phyloP scores from a whole-genome alignment of 106 monocot genomes.

The Chionographis japonica region DNA sequence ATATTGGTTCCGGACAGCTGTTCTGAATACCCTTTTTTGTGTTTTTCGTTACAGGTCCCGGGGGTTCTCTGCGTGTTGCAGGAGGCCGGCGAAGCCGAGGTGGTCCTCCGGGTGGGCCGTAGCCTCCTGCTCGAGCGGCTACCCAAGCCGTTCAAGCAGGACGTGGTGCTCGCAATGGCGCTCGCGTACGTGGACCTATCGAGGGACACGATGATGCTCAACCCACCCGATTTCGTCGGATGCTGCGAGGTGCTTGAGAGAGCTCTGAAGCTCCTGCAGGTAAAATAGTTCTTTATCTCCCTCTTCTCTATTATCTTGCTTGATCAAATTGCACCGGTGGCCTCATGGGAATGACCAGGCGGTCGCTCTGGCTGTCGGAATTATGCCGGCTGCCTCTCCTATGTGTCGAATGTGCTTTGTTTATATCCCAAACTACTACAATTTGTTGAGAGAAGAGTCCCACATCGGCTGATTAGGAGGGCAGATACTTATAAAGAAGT shows the following conservation, averaged over 20 bases:
- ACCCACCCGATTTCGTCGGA: constrained; percentile 61
- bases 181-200: constrained; percentile 86
- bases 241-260: constrained; percentile 84
- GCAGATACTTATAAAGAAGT: too few relatives aligned
- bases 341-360: neutral
- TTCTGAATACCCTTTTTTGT: neutral
- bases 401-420: too few relatives aligned
- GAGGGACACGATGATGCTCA: constrained; percentile 69
- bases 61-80: constrained; percentile 84
- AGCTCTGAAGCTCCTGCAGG: constrained; percentile 93
- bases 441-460: too few relatives aligned
- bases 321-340: neutral
- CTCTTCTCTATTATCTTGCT: neutral
- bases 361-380: too few relatives aligned
- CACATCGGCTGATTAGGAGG: too few relatives aligned
- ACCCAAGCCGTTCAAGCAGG: constrained; percentile 85
- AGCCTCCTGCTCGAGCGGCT: constrained; percentile 54
- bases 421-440: too few relatives aligned
- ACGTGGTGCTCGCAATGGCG: constrained; percentile 84
- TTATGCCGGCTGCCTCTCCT: too few relatives aligned
- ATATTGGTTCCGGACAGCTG: neutral
- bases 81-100: constrained; percentile 68
- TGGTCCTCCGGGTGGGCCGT: constrained; percentile 60
- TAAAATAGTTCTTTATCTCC: constrained; percentile 5
- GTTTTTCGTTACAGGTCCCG: constrained; percentile 45